A percentile compares a stretch with the other conserved stretches of the same genome.
Evolutionary conservation across 75 land plant species (phyloP).

Genomic region (Selaginella moellendorffii): DNA sequence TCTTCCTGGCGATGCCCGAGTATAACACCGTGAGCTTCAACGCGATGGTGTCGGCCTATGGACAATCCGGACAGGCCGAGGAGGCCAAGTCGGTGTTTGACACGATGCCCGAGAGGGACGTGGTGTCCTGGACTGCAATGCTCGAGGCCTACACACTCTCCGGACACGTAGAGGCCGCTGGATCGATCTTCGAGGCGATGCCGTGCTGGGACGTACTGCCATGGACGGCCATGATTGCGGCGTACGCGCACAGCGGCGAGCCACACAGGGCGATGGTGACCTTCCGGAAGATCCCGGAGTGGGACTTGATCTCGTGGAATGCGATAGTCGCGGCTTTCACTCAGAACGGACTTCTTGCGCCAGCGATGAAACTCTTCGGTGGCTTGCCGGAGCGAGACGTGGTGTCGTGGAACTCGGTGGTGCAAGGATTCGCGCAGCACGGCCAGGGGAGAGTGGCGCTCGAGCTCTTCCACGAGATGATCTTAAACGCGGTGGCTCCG

Average conservation of each 20-base stretch:
- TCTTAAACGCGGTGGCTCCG: background rate
- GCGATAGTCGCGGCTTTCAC: background rate
- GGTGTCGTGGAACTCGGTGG: conserved; percentile 4
- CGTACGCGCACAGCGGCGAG: background rate
- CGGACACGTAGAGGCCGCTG: background rate
- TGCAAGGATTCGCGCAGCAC: background rate
- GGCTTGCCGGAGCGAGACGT: background rate
- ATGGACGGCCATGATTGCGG: background rate
- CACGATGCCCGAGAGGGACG: background rate
- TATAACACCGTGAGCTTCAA: background rate
- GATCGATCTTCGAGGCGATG: background rate
- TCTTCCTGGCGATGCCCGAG: background rate
- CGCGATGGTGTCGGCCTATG: background rate
- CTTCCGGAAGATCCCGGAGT: background rate
- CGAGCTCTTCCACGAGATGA: conserved; percentile 1
- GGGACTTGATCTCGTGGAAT: background rate
- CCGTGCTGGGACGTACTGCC: background rate
- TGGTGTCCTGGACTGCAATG: background rate
- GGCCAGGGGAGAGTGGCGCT: background rate
- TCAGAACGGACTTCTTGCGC: background rate
- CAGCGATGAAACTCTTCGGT: background rate
- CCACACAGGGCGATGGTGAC: background rate
- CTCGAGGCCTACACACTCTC: background rate
- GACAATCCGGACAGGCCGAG: background rate
- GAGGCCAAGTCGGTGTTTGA: background rate